Evolutionary conservation across 1,139 yeast species (phyloP), one percentile per base, ranked within the genome.

Genomic region (Geotrichum europaeum): DNA sequence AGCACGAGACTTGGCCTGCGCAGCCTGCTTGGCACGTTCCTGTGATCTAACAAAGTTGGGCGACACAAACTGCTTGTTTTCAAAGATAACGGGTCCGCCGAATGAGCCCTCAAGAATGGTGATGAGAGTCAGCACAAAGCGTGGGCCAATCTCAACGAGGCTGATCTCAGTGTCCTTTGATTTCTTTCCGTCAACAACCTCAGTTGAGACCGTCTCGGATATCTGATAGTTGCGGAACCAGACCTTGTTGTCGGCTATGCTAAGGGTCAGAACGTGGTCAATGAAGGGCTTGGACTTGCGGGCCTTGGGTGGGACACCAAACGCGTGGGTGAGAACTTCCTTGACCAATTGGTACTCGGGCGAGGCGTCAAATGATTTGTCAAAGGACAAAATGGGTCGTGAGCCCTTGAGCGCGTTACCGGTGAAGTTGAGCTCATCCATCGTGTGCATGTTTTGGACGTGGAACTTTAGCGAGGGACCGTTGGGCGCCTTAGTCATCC

Each of bases 191-290:
- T 73, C 76, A 51, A 76, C 79, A 60, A 76, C 79, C 59, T 77
- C 78, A 50, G 80, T 82, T 60, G 83, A 83, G 68, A 70, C 73
- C 54, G 88, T 80, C 76, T 92, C 97, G 64, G 86, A 81, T 67
- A 94, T 90, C 77, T 95, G 99, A 74, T 87, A 94, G 76, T 91
- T 92, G 78, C 99, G 85, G 65, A 91, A 83, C 99, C 99, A 94
- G 65, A 94, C 82, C 78, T 92, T 92, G 71, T 88, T 88, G 76
- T 94, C 99, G 50, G 91, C 96, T 64, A 94, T 85, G 66, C 94
- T 84, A 73, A 94, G 89, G 10, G 97, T 86, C 86, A 92, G 84
- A 36, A 94, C 97, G 72, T 92, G 99, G 74, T 94, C 99, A 65
- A 90, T 78, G 71, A 94, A 94, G 13, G 99, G 99, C 77, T 95